A percentile compares a stretch with the other conserved stretches of the same genome.
Conservation (phyloP, 2,329 filamentous ascomycete genomes). For the Triangularia verruculosa region DNA sequence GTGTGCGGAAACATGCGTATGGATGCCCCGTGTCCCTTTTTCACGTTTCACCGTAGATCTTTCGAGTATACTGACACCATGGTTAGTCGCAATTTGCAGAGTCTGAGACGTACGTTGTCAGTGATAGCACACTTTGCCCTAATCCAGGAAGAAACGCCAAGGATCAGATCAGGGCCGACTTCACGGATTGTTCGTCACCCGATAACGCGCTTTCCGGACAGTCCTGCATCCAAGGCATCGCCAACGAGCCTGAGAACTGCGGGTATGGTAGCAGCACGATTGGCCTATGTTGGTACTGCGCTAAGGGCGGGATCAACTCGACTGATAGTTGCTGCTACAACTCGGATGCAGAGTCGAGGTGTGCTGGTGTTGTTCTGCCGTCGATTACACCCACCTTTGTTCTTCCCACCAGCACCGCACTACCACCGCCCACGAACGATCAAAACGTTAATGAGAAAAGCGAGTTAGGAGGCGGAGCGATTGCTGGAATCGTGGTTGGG, state of each 20-base stretch:
- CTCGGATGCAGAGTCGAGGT: conserved; percentile 70
- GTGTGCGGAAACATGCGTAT: conserved; percentile 85
- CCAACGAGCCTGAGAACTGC: conserved; percentile 84
- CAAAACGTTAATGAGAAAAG: conserved; percentile 22
- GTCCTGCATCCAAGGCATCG: conserved; percentile 69
- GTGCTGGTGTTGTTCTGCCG: conserved; percentile 74
- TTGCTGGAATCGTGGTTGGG: conserved; percentile 88
- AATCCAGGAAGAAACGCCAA: conserved; percentile 63
- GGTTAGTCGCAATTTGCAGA: conserved; percentile 73
- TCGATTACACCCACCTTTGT: conserved; percentile 67
- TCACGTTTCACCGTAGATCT: not conserved
- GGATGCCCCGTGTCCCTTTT: conserved; percentile 31
- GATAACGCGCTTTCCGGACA: conserved; percentile 70
- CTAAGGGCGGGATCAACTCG: conserved; percentile 77
- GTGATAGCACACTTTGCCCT: conserved; percentile 70
- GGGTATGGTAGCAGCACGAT: conserved; percentile 70
- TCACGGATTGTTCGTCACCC: conserved; percentile 82
- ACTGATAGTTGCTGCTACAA: conserved; percentile 94
- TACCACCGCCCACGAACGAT: conserved; percentile 38
- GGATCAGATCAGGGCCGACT: conserved; percentile 83
- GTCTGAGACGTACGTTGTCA: conserved; percentile 81
- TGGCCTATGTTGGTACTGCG: conserved; percentile 86
- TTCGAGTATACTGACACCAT: conserved; percentile 27
- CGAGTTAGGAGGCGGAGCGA: conserved; percentile 73
- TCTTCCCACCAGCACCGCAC: conserved; percentile 51